Conservation (phyloP, 352 stramenopile species). For the Thraustotheca clavata region DNA sequence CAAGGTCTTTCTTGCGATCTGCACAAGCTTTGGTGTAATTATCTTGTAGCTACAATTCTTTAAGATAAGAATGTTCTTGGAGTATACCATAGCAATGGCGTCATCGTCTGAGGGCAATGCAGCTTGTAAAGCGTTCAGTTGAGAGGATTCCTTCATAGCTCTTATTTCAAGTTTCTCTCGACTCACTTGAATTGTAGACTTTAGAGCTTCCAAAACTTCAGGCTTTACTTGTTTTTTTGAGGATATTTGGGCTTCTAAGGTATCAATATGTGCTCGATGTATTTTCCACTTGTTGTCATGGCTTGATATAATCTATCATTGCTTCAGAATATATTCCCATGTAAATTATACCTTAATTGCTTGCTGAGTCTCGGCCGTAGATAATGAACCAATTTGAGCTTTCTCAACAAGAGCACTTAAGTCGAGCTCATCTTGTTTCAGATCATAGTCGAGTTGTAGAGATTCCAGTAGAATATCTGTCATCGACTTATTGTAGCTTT, state of each 20-base stretch:
- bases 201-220: neutral
- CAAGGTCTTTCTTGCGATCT: neutral
- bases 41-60: neutral
- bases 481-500: too few species aligned
- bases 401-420: slow-evolving; percentile 1
- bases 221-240: neutral
- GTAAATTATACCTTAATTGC: neutral
- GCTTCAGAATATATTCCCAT: neutral
- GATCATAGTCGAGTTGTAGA: neutral
- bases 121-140: neutral
- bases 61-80: too few species aligned
- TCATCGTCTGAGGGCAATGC: neutral
- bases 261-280: neutral
- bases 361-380: neutral
- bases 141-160: neutral
- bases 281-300: neutral
- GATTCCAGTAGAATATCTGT: too few species aligned
- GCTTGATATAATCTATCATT: neutral
- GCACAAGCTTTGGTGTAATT: neutral
- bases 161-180: neutral
- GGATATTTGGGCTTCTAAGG: neutral
- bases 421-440: neutral
- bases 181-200: neutral
- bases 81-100: neutral
- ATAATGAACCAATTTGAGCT: neutral